Percentiles rank a stretch among this genome's conserved stretches.
Conservation (phyloP, 208 protist genomes). For the Trypanosoma mega region DNA sequence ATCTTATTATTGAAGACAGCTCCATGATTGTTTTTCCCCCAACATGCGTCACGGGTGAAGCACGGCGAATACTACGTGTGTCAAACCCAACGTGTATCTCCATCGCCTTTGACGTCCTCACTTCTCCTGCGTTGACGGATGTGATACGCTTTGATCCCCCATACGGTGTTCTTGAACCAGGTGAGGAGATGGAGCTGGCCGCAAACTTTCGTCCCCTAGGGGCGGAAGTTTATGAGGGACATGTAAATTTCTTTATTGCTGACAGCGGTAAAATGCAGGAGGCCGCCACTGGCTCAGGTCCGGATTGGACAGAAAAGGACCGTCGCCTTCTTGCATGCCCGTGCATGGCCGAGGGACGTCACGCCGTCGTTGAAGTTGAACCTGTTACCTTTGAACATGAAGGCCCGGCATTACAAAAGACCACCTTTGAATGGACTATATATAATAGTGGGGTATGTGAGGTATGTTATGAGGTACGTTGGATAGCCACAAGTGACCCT, state of each 20-base stretch:
- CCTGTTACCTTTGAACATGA: conserved; percentile 70
- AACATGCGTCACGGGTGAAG: conserved; percentile 75
- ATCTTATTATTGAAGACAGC: conserved; percentile 31
- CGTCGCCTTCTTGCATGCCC: conserved; percentile 27
- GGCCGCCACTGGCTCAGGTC: not conserved
- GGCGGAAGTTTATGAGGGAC: conserved; percentile 46
- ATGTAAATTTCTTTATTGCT: conserved; percentile 48
- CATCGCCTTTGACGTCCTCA: conserved; percentile 56
- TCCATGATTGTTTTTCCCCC: conserved; percentile 59
- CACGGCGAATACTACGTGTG: conserved; percentile 40
- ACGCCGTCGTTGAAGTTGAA: conserved; percentile 74
- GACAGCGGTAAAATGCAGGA: conserved; percentile 18
- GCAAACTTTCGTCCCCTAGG: conserved; percentile 65
- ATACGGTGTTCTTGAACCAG: conserved; percentile 52
- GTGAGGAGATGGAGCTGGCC: conserved; percentile 37
- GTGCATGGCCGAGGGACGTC: conserved; percentile 63
- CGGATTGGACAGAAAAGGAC: not conserved
- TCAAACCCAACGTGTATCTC: conserved; percentile 79
- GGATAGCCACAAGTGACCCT: conserved; percentile 20
- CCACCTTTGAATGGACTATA: conserved; percentile 63
- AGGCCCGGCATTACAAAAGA: conserved; percentile 51
- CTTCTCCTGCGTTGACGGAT: conserved; percentile 37
- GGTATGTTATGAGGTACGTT: conserved; percentile 76
- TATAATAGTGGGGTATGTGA: conserved; percentile 86
- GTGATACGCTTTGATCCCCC: conserved; percentile 65